Evolutionary conservation across 1,284 basidiomycete species (phyloP).

Genomic region (Pyrrhoderma noxium): DNA sequence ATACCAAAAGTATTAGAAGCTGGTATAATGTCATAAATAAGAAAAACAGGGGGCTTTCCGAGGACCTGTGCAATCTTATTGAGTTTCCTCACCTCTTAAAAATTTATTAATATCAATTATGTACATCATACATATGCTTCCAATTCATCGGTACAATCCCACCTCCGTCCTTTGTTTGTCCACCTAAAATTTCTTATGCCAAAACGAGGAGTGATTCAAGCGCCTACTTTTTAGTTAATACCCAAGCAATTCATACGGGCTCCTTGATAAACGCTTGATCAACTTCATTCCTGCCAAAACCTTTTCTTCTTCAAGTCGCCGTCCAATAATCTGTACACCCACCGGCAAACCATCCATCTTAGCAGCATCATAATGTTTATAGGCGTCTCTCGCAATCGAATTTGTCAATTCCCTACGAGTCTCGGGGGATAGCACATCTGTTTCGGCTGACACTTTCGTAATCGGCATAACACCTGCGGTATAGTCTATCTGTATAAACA

Average conservation of each 20-base stretch:
- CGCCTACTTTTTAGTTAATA: too few relatives aligned
- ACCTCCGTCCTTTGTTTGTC: too few relatives aligned
- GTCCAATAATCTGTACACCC: conserved; percentile 56
- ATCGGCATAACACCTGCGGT: conserved; percentile 55
- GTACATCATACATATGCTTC: too few relatives aligned
- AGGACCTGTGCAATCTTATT: too few relatives aligned
- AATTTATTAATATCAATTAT: too few relatives aligned
- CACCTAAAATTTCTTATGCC: too few relatives aligned
- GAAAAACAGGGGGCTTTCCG: too few relatives aligned
- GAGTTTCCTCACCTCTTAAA: too few relatives aligned
- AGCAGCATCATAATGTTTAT: conserved; percentile 45
- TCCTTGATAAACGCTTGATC: conserved; percentile 23
- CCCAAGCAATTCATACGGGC: background rate
- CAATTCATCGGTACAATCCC: too few relatives aligned
- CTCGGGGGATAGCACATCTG: conserved; percentile 32
- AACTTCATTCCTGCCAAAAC: conserved; percentile 43
- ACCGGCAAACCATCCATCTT: conserved; percentile 63
- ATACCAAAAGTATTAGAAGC: too few relatives aligned
- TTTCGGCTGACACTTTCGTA: conserved; percentile 38
- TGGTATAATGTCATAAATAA: too few relatives aligned
- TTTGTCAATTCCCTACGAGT: conserved; percentile 24
- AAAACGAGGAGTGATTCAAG: too few relatives aligned
- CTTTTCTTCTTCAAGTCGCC: conserved; percentile 57
- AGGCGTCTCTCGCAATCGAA: conserved; percentile 31
- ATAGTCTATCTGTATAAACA: conserved; percentile 41